Conservation (phyloP, 2,329 filamentous ascomycete genomes). For the Periconia macrospinosa region DNA sequence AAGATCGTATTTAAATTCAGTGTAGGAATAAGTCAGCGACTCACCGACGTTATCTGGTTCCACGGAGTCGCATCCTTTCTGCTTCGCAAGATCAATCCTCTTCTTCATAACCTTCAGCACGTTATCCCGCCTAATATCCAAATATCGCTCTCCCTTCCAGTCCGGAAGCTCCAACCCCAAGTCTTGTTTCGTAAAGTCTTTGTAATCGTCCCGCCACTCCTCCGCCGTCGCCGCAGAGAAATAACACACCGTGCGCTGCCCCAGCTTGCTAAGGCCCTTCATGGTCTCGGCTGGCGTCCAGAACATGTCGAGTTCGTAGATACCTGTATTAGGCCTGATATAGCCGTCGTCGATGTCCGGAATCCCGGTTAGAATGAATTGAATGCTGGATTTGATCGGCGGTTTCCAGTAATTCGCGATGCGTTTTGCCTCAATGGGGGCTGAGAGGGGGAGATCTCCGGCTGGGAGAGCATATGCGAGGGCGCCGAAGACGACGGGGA, state of each 20-base stretch:
- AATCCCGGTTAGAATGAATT: constrained; percentile 24
- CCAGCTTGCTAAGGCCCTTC: constrained; percentile 15
- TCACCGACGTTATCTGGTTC: constrained; percentile 39
- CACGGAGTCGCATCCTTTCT: constrained; percentile 42
- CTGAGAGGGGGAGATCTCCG: constrained; percentile 15
- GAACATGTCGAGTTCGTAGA: constrained; percentile 27
- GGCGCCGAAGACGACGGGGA: constrained; percentile 6
- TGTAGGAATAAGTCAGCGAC: constrained; percentile 3
- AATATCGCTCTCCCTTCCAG: constrained; percentile 26
- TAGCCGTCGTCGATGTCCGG: constrained; percentile 21
- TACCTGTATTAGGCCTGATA: constrained; percentile 18
- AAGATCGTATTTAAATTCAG: not conserved
- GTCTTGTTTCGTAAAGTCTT: constrained; percentile 16
- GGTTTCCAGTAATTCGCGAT: constrained; percentile 19
- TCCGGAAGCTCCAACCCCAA: constrained; percentile 21
- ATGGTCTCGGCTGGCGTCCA: constrained; percentile 21
- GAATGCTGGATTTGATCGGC: constrained; percentile 23
- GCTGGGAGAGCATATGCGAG: constrained; percentile 14
- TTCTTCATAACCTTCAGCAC: constrained; percentile 27
- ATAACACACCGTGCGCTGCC: constrained; percentile 25
- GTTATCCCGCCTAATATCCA: constrained; percentile 22
- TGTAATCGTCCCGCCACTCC: constrained; percentile 25
- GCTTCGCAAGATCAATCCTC: constrained; percentile 24
- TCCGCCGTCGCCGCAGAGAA: constrained; percentile 28
- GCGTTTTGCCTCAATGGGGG: constrained; percentile 13